Percentiles rank a stretch among this genome's conserved stretches.
phyloP scores from a whole-genome alignment of 2,329 filamentous ascomycete genomes.

The Penicillium sp. region DNA sequence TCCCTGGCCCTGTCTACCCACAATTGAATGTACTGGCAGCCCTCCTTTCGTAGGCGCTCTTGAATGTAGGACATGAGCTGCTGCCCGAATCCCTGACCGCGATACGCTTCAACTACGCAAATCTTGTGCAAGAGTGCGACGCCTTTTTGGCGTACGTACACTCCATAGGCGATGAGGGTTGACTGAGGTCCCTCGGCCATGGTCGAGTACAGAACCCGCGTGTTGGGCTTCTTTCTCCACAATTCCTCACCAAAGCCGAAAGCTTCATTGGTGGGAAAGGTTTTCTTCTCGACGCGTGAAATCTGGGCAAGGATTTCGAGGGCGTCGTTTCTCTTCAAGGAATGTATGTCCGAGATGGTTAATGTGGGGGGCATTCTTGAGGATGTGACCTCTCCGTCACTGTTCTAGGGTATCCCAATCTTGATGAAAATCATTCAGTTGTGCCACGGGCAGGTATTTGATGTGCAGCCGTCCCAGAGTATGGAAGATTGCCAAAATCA shows the following conservation, averaged over 20 bases:
- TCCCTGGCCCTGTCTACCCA: conserved; percentile 49
- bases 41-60: conserved; percentile 41
- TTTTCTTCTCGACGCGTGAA: conserved; percentile 45
- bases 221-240: conserved; percentile 46
- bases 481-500: too few relatives aligned
- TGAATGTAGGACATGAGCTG: conserved; percentile 43
- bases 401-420: background rate
- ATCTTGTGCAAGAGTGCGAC: conserved; percentile 49
- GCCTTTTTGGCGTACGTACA: conserved; percentile 44
- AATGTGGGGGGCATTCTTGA: conserved; percentile 15
- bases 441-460: too few relatives aligned
- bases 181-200: conserved; percentile 11
- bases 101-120: conserved; percentile 45
- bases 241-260: conserved; percentile 46
- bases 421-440: too few relatives aligned
- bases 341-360: conserved; percentile 36
- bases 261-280: conserved; percentile 48
- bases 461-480: too few relatives aligned
- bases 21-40: conserved; percentile 45
- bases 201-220: conserved; percentile 38
- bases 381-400: background rate
- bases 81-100: conserved; percentile 44
- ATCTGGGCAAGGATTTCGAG: conserved; percentile 34
- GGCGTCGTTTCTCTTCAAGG: conserved; percentile 32
- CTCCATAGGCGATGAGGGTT: conserved; percentile 43